Percentiles rank a stretch among this genome's conserved stretches.
phyloP scores from a whole-genome alignment of 2,329 filamentous ascomycete genomes.

The Nemania sp. region DNA sequence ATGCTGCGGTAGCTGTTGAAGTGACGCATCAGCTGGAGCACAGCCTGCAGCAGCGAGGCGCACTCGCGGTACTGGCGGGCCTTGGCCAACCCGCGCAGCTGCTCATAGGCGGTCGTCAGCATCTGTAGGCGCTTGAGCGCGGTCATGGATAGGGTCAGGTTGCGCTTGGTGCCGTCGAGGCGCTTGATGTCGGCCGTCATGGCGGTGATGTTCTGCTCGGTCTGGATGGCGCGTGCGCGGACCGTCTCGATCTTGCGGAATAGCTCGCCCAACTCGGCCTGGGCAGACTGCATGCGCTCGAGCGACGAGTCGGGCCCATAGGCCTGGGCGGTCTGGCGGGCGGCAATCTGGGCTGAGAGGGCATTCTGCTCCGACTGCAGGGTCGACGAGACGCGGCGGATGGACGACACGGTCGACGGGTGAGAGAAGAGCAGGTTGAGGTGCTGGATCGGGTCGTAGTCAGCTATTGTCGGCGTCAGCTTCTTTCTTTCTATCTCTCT shows the following conservation, averaged over 20 bases:
- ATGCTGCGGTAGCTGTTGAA: conserved; percentile 99
- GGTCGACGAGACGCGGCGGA: conserved; percentile 77
- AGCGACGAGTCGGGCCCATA: conserved; percentile 89
- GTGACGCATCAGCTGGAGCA: conserved; percentile 97
- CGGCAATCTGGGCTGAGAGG: conserved; percentile 80
- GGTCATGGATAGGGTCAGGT: conserved; percentile 97
- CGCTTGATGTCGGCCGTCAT: conserved; percentile 99
- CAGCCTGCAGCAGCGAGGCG: conserved; percentile 91
- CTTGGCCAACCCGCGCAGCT: conserved; percentile 84
- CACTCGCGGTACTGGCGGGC: conserved; percentile 94
- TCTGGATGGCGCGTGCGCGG: conserved; percentile 87
- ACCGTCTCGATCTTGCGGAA: conserved; percentile 97
- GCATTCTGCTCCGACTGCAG: conserved; percentile 83
- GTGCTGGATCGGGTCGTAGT: conserved; percentile 94
- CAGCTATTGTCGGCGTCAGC: conserved; percentile 57
- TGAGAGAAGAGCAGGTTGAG: conserved; percentile 94
- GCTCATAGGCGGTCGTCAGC: conserved; percentile 99
- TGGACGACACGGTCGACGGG: conserved; percentile 83
- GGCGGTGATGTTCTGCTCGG: conserved; percentile 94
- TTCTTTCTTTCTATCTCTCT: conserved; percentile 32
- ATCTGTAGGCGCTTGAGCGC: conserved; percentile 97
- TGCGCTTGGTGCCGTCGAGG: conserved; percentile 94
- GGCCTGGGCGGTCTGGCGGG: conserved; percentile 81
- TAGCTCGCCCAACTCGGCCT: conserved; percentile 87
- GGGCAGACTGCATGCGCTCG: conserved; percentile 89